A percentile compares a stretch with the other conserved stretches of the same genome.
These are phyloP conservation scores for Backusella psychrophila DNA, from an alignment of 192 early-diverging fungal genomes.

Conservation along the genomic window DNA sequence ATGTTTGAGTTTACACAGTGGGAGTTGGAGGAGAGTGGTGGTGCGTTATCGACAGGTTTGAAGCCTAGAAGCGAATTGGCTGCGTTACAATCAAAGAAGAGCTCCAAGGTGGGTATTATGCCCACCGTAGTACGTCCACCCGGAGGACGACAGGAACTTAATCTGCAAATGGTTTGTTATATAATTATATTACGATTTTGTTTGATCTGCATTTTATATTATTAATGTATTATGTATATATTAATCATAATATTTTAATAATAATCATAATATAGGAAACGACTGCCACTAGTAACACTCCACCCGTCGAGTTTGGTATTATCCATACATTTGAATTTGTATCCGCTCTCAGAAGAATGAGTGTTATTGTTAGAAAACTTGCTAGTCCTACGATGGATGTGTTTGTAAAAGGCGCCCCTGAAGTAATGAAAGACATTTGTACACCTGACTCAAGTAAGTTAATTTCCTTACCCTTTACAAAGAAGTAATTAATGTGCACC, in stretches of 20 bases:
- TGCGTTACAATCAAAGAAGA: constrained; percentile 18
- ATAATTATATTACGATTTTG: neutral
- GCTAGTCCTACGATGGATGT: constrained; percentile 68
- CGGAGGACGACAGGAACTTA: constrained; percentile 44
- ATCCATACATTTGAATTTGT: constrained; percentile 94
- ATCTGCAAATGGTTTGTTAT: neutral
- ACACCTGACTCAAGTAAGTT: constrained; percentile 65
- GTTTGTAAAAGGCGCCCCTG: constrained; percentile 98
- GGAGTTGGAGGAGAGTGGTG: constrained; percentile 87
- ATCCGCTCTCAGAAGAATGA: constrained; percentile 85
- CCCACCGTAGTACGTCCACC: constrained; percentile 90
- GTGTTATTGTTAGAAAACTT: constrained; percentile 81
- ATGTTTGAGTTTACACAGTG: constrained; percentile 98
- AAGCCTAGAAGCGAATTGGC: constrained; percentile 23
- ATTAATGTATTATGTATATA: neutral
- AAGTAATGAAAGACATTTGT: constrained; percentile 91
- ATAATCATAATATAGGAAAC: constrained; percentile 10
- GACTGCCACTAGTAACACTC: constrained; percentile 5
- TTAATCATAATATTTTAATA: neutral
- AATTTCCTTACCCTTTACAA: neutral
- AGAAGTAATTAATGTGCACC: neutral
- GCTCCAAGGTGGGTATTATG: constrained; percentile 47
- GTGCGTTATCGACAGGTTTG: constrained; percentile 23
- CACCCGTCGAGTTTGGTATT: constrained; percentile 69
- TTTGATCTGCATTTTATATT: neutral